A percentile compares a stretch with the other conserved stretches of the same genome.
These are phyloP conservation scores for Silene noctiflora DNA, from an alignment of 179 eudicot genomes.

Conservation along the genomic window DNA sequence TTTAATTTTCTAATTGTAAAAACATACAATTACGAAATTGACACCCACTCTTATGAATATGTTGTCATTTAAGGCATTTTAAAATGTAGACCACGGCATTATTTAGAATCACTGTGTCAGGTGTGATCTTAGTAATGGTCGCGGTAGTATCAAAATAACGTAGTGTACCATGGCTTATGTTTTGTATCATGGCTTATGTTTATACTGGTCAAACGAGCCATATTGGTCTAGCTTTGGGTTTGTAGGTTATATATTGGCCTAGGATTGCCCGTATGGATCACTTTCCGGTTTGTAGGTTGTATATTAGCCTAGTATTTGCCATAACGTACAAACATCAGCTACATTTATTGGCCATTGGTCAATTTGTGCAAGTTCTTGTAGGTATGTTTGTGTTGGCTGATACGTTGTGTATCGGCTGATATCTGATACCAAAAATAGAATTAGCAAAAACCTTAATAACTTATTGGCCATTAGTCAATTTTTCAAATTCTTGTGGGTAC, in stretches of 20 bases:
- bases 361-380: too few relatives aligned
- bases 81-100: not conserved
- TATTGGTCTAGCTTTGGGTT: not conserved
- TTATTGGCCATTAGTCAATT: too few relatives aligned
- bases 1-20: not conserved
- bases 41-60: not conserved
- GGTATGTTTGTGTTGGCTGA: too few relatives aligned
- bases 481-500: too few relatives aligned
- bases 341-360: too few relatives aligned
- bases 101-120: not conserved
- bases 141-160: not conserved
- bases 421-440: too few relatives aligned
- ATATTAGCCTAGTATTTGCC: not conserved
- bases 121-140: not conserved
- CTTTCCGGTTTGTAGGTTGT: not conserved
- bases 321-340: too few relatives aligned
- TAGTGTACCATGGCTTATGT: too few relatives aligned
- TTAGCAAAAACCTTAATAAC: too few relatives aligned
- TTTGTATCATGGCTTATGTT: not conserved
- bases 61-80: not conserved
- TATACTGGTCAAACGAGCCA: not conserved
- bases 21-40: not conserved
- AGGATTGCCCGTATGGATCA: not conserved
- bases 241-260: not conserved
- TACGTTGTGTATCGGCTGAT: too few relatives aligned